phyloP scores from a whole-genome alignment of 148 eudicot genomes.

The Gaultheria prostrata region DNA sequence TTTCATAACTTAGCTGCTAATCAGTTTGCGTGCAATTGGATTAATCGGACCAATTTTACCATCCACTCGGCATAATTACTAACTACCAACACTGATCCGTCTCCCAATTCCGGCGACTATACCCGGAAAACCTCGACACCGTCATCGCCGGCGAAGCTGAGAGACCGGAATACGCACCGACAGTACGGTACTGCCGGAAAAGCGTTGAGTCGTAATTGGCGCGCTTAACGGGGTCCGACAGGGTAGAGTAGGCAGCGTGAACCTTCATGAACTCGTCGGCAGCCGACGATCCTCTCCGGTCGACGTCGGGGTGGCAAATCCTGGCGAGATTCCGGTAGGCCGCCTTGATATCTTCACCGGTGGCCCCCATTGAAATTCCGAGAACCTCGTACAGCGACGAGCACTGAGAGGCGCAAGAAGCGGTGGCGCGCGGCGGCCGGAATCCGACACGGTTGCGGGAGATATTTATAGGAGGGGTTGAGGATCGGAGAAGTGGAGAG shows the following conservation, averaged over 20 bases:
- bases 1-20: too few relatives aligned
- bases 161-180: conserved; percentile 12
- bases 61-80: not conserved
- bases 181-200: conserved; percentile 17
- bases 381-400: conserved; percentile 57
- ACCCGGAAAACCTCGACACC: conserved; percentile 21
- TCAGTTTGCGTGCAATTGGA: too few relatives aligned
- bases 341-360: conserved; percentile 51
- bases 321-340: conserved; percentile 67
- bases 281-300: conserved; percentile 1
- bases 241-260: conserved; percentile 55
- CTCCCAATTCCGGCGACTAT: conserved; percentile 57
- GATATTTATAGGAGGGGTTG: not conserved
- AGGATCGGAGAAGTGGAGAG: conserved; percentile 19
- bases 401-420: conserved; percentile 13
- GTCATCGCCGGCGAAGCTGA: conserved; percentile 18
- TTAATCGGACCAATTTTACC: not conserved
- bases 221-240: conserved; percentile 64
- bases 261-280: conserved; percentile 50
- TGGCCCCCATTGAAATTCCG: conserved; percentile 44
- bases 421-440: not conserved
- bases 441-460: conserved; percentile 1
- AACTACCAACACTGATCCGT: conserved; percentile 71
- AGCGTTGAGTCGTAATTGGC: conserved; percentile 53
- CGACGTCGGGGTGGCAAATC: conserved; percentile 56